Evolutionary conservation across 1,284 basidiomycete genomes (phyloP), one percentile per base, ranked within the genome.

Genomic region (Moniliella sp.): DNA sequence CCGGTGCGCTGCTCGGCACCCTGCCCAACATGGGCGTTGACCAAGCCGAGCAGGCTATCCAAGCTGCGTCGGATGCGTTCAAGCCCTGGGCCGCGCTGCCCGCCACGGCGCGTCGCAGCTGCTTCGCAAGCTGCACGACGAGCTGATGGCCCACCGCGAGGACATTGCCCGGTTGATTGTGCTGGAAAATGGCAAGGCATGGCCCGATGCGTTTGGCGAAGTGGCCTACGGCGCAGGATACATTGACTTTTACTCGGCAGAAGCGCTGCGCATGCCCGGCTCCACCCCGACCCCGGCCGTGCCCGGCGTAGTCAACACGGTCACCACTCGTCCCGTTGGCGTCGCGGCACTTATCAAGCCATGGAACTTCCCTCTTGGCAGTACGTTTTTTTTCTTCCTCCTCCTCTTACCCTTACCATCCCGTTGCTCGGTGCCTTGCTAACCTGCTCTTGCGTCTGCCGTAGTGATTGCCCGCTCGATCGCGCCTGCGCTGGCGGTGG

Each of bases 281-380:
- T 80, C 88, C 62, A 73, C 78, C 7, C 74, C 93, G 18, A 86
- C 88, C 3, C 76, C 76, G 5, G 64, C 78, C 0, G 61, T 77
- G 19, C 67, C n/a, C 1, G 71, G 70, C 30, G 64, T 76, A 8
- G 74, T 86, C 32, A 88, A 88, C 57, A 63, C 93, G n/a, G 76
- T 81, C n/a, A 75, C 93, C 48, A 84, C 86, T 63, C 86, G 97
- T 61, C 86, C 86, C 4, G 66, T 91, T 39, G 86, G 84, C 16
- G 64, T 67, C 7, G 54, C 45, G n/a, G 57, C 60, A 30, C 63
- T 65, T 32, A 64, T 66, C 48, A 61, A 49, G 4, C 55, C 52
- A 4, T 52, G 50, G 50, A 49, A 54, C 40, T n/a, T n/a, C n/a
- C n/a, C n/a, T n/a, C n/a, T n/a, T n/a, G n/a, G n/a, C n/a, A n/a